A percentile compares a stretch with the other conserved stretches of the same genome.
Evolutionary conservation across 2,329 filamentous ascomycete species (phyloP).

Genomic region (Juglanconis oblonga): DNA sequence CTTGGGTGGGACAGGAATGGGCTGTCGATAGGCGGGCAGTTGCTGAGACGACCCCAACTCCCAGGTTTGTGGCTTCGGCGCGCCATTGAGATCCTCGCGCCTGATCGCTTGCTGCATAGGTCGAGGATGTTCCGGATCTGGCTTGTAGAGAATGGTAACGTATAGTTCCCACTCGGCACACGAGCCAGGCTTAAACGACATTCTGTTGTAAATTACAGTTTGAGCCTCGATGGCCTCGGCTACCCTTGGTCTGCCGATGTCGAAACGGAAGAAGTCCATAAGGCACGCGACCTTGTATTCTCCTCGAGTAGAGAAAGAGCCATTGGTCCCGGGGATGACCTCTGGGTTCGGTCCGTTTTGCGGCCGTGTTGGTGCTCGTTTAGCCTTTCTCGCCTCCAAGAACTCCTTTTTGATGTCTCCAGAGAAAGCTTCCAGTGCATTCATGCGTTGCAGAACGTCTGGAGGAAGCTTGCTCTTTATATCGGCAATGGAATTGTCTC

Average conservation of each 20-base stretch:
- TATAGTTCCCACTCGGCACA: background rate
- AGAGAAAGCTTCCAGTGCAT: background rate
- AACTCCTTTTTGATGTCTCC: background rate
- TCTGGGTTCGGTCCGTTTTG: too few species aligned
- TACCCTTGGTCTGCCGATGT: background rate
- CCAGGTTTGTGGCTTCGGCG: background rate
- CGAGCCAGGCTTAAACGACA: background rate
- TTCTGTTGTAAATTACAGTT: background rate
- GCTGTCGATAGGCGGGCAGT: too few species aligned
- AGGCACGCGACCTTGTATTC: background rate
- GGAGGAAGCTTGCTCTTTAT: background rate
- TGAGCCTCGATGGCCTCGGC: background rate
- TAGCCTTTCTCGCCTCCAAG: background rate
- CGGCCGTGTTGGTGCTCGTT: background rate
- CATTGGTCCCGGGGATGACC: background rate
- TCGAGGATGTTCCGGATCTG: background rate
- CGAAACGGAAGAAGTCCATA: background rate
- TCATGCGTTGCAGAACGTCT: background rate
- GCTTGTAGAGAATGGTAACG: background rate
- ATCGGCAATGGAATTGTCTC: background rate
- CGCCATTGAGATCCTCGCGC: background rate
- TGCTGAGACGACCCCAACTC: too few species aligned
- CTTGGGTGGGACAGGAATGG: too few species aligned
- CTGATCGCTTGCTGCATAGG: background rate
- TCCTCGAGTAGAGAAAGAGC: background rate